Evolutionary conservation across 148 eudicot genomes (phyloP), one percentile per base, ranked within the genome.

Genomic region (Simmondsia chinensis): DNA sequence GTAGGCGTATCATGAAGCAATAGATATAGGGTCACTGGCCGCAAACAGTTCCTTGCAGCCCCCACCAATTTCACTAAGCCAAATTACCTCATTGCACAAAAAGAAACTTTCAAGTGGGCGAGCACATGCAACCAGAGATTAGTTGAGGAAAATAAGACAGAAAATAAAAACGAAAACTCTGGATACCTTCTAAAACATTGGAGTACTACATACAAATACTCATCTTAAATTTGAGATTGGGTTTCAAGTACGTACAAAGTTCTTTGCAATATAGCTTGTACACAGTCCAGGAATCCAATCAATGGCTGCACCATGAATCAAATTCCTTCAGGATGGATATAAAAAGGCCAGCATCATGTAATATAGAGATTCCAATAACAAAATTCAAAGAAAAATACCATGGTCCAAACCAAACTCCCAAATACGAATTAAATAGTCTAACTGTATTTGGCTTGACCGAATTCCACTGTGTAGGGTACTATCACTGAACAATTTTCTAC

Each of bases 201-300:
- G 3, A 26, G 19, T 26, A 54, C 20, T 9, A 32, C 16, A 43
- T 11, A 43, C 30, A 1, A 12, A 43, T 11, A 38, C 13, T 27
- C 21, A 43, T 46, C 22, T 27, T n/a, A 50, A 33, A 33, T 55
- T 4, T 47, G 18, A 55, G 18, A 9, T 25, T 39, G 23, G 43
- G 48, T 26, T 43, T 16, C 4, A 46, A 48, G 54, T 50, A 74
- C 97, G 48, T 81, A 89, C 95, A 65, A 89, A 81, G 60, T 84
- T 89, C 68, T 71, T 75, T 23, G 95, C 95, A 44, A 89, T 69
- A 61, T 72, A 84, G 57, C 76, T 58, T 15, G 80, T 65, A 59
- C 91, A 88, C n/a, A 46, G 67, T 56, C 56, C 78, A 19, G 64
- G 60, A 56, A 87, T 54, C 49, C 66, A 67, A 61, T 81, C 84